These are phyloP conservation scores for Lichtheimia corymbifera DNA, from an alignment of 371 early-diverging fungal genomes.

Conservation along the genomic window DNA sequence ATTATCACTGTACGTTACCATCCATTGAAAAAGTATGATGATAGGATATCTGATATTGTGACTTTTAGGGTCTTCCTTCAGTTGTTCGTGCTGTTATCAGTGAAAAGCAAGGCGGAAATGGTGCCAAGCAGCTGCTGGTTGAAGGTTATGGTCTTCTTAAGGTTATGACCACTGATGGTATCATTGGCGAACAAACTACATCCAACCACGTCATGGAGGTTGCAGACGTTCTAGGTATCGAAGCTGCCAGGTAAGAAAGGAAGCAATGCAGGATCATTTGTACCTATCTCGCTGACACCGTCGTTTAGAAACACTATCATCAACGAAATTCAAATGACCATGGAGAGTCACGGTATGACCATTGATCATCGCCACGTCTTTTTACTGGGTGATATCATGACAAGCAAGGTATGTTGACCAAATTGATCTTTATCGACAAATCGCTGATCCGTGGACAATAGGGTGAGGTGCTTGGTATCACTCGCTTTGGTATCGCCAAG, in stretches of 20 bases:
- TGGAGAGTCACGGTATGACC: constrained; percentile 94
- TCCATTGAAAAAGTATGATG: not conserved
- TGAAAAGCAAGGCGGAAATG: constrained; percentile 63
- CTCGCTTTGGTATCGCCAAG: constrained; percentile 98
- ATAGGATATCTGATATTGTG: not conserved
- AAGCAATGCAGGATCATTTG: not conserved
- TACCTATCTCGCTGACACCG: not conserved
- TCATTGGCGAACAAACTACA: constrained; percentile 79
- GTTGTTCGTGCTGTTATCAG: constrained; percentile 90
- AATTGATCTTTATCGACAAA: not conserved
- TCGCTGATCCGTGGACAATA: constrained; percentile 16
- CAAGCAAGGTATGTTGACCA: constrained; percentile 66
- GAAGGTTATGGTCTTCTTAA: constrained; percentile 96
- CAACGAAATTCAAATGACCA: constrained; percentile 86
- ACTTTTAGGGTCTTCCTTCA: constrained; percentile 70
- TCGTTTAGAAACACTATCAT: constrained; percentile 69
- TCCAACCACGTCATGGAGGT: constrained; percentile 97
- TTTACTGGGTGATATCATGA: constrained; percentile 99
- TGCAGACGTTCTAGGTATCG: constrained; percentile 93
- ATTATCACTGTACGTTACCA: constrained; percentile 62
- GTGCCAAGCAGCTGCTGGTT: constrained; percentile 73
- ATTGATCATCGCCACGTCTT: constrained; percentile 98
- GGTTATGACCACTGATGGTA: constrained; percentile 88
- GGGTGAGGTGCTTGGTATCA: constrained; percentile 99
- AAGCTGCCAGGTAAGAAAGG: constrained; percentile 77